Evolutionary conservation across 306 rosid species (phyloP).

Genomic region (Erythrophleum fordii): DNA sequence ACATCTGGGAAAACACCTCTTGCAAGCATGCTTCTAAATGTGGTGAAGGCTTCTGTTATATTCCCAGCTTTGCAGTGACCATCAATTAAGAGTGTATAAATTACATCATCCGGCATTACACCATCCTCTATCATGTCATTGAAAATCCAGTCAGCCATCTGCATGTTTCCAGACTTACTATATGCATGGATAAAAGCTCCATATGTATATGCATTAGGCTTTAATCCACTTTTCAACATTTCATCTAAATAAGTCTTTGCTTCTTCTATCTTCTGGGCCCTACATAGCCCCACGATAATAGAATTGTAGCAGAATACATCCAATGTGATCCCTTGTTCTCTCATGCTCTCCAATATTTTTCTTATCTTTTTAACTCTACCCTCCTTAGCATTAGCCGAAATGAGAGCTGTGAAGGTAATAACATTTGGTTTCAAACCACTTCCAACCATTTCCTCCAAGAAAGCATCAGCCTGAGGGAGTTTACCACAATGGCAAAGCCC

Average conservation of each 20-base stretch:
- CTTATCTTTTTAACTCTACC: conserved; percentile 27
- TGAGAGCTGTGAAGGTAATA: conserved; percentile 19
- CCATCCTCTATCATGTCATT: conserved; percentile 30
- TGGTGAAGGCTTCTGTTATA: conserved; percentile 24
- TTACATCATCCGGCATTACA: conserved; percentile 19
- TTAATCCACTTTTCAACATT: conserved; percentile 14
- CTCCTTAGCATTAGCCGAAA: conserved; percentile 35
- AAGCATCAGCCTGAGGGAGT: conserved; percentile 17
- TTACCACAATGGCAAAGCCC: conserved; percentile 32
- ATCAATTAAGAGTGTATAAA: conserved; percentile 29
- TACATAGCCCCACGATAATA: conserved; percentile 30
- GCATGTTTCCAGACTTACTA: conserved; percentile 32
- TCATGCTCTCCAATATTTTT: conserved; percentile 27
- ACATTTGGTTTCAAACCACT: conserved; percentile 34
- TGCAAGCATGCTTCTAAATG: conserved; percentile 26
- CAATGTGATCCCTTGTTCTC: conserved; percentile 10
- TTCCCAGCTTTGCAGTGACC: conserved; percentile 37
- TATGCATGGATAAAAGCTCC: conserved; percentile 37
- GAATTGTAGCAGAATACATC: conserved; percentile 37
- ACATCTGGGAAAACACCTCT: conserved; percentile 30
- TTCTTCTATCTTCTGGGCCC: conserved; percentile 35
- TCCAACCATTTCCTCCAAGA: conserved; percentile 31
- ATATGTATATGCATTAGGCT: conserved; percentile 36
- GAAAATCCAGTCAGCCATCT: conserved; percentile 33
- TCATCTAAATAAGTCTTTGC: conserved; percentile 15